Evolutionary conservation across 495 filamentous ascomycete species (phyloP).

Genomic region (Darksidea phi): DNA sequence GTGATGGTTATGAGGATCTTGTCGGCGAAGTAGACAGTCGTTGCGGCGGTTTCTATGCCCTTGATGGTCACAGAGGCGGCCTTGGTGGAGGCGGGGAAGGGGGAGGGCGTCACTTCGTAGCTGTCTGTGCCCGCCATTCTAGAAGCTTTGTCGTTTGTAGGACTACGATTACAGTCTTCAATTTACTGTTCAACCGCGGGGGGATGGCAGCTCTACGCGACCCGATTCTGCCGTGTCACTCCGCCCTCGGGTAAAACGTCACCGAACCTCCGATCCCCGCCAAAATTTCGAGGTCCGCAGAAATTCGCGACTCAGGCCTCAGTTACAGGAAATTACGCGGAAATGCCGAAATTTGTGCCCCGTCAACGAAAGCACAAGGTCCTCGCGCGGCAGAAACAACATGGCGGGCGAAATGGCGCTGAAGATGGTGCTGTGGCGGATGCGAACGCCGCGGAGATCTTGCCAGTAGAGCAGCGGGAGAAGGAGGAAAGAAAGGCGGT

Average conservation of each 20-base stretch:
- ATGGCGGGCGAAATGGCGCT: not conserved
- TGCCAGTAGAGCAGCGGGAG: slow-evolving; percentile 64
- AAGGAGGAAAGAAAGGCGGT: slow-evolving; percentile 67
- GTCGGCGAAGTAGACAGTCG: slow-evolving; percentile 73
- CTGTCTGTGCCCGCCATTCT: slow-evolving; percentile 13
- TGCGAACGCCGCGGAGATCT: slow-evolving; percentile 69
- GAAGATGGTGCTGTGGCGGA: slow-evolving; percentile 48
- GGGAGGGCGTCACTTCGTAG: slow-evolving; percentile 33
- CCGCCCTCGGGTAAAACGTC: slow-evolving; percentile 20
- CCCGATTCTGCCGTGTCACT: too few relatives aligned
- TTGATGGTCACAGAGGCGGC: slow-evolving; percentile 62
- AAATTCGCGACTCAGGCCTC: slow-evolving; percentile 1
- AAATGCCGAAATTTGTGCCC: slow-evolving; percentile 75
- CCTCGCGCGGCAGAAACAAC: slow-evolving; percentile 53
- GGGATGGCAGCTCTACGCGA: too few relatives aligned
- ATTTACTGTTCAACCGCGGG: not conserved
- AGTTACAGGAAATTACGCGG: slow-evolving; percentile 3
- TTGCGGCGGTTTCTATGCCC: slow-evolving; percentile 69
- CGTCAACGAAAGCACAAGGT: slow-evolving; percentile 77
- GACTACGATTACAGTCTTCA: too few relatives aligned
- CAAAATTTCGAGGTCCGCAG: slow-evolving; percentile 26
- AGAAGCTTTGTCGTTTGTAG: not conserved
- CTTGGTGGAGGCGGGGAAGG: slow-evolving; percentile 77
- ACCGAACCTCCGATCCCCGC: slow-evolving; percentile 27
- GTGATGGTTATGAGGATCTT: slow-evolving; percentile 89